A percentile compares a stretch with the other conserved stretches of the same genome.
Conservation (phyloP, 169 alveolate species). For the Babesia caballi region DNA sequence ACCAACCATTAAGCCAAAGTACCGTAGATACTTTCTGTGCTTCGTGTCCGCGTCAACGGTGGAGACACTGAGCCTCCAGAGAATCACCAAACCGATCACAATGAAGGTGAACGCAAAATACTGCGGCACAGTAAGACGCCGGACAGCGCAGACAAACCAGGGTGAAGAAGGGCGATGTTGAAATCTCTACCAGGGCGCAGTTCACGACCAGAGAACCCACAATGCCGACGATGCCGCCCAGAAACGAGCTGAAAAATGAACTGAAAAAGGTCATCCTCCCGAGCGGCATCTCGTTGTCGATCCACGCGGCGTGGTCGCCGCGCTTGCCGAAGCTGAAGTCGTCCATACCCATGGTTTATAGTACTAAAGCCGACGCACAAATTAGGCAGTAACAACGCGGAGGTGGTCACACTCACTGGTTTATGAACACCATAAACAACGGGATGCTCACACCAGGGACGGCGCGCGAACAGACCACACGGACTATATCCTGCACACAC, state of each 20-base stretch:
- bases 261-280: conserved; percentile 25
- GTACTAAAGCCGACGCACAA: background rate
- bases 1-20: conserved; percentile 77
- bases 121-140: conserved; percentile 16
- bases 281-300: conserved; percentile 65
- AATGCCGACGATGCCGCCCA: conserved; percentile 86
- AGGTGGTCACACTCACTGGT: background rate
- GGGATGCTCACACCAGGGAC: background rate
- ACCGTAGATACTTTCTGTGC: conserved; percentile 66
- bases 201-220: conserved; percentile 87
- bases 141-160: conserved; percentile 63
- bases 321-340: conserved; percentile 26
- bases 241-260: conserved; percentile 68
- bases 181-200: conserved; percentile 90
- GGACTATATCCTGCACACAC: background rate
- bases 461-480: background rate
- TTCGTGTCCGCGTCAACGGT: conserved; percentile 51
- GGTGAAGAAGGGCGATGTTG: conserved; percentile 87
- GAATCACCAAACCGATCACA: conserved; percentile 85
- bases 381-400: background rate
- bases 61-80: conserved; percentile 82
- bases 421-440: conserved; percentile 3
- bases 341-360: background rate
- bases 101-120: conserved; percentile 88
- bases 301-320: conserved; percentile 42